Evolutionary conservation across 2,329 filamentous ascomycete genomes (phyloP).

Genomic region (Clarireedia monteithiana): DNA sequence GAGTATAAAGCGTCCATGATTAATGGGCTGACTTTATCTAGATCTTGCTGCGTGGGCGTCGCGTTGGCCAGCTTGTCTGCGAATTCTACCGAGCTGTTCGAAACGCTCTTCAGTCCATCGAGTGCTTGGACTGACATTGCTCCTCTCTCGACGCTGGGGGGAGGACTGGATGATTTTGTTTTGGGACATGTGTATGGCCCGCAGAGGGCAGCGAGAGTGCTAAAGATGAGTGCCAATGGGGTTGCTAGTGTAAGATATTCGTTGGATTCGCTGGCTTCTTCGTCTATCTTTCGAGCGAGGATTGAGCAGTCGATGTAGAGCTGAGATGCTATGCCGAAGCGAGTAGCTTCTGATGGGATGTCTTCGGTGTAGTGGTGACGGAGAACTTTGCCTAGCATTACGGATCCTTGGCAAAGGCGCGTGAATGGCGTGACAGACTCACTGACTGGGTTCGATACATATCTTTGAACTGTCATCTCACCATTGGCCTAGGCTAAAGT

Average conservation of each 20-base stretch:
- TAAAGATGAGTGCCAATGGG: slow-evolving; percentile 25
- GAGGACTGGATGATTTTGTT: slow-evolving; percentile 7
- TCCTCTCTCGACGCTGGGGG: slow-evolving; percentile 19
- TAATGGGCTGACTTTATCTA: slow-evolving; percentile 30
- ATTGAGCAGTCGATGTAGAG: slow-evolving; percentile 22
- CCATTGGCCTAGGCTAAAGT: slow-evolving; percentile 29
- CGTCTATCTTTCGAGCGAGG: slow-evolving; percentile 20
- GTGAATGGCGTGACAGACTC: slow-evolving; percentile 42
- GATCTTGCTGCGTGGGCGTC: slow-evolving; percentile 18
- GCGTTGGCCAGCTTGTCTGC: slow-evolving; percentile 22
- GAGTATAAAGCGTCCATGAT: slow-evolving; percentile 33
- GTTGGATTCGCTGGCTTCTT: slow-evolving; percentile 18
- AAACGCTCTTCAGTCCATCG: slow-evolving; percentile 28
- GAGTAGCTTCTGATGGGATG: slow-evolving; percentile 16
- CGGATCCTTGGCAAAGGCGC: slow-evolving; percentile 37
- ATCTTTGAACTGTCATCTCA: slow-evolving; percentile 27
- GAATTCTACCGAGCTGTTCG: slow-evolving; percentile 26
- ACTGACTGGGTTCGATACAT: slow-evolving; percentile 32
- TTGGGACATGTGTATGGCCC: slow-evolving; percentile 32
- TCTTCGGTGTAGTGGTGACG: slow-evolving; percentile 24
- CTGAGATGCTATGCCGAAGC: slow-evolving; percentile 19
- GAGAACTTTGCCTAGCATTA: slow-evolving; percentile 31
- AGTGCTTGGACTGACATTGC: slow-evolving; percentile 30
- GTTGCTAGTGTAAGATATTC: slow-evolving; percentile 23
- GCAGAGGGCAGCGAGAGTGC: slow-evolving; percentile 29